Evolutionary conservation across 2,329 filamentous ascomycete genomes (phyloP), one percentile per base, ranked within the genome.

Genomic region (Ophiocordyceps camponoti-leonardi): DNA sequence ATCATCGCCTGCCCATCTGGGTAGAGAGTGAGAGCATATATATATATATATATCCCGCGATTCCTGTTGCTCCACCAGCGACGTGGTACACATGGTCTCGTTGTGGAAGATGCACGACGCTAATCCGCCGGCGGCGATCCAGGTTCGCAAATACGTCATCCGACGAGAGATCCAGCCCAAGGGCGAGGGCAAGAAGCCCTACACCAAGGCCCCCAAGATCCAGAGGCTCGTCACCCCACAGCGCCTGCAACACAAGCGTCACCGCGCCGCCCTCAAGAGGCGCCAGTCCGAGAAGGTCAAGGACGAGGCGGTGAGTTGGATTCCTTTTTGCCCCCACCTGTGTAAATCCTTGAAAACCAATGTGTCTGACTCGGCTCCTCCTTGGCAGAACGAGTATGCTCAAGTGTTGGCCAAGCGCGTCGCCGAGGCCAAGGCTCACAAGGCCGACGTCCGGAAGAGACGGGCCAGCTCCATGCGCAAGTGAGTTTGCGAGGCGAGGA

Each of bases 191-290:
- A 93, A 92, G 76, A 83, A 86, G 75, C 73, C 88, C 61, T 96
- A 96, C 83, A 95, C 90, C 83, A 98, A 98, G 86, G 92, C 92
- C 62, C 92, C 92, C 71, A 93, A 90, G 80, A 98, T 98, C 75
- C 92, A 98, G 82, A 86, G 92, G 69, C 86, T 98, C 62, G 87
- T 98, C 62, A 98, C 92, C 65, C 92, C 92, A 69, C 92, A 96
- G 77, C 92, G 92, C 70, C 87, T 98, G 66, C 92, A 98, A 81
- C 92, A 94, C 84, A 98, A 96, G 86, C 87, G 92, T 65, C 92
- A 96, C 79, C 80, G 88, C 61, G 75, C 93, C 63, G 90, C 92
- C 64, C 83, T 98, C 74, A 98, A 98, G 87, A 86, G 90, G 70
- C 90, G 92, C 71, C 86, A 87, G 67, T 74, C 88, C 64, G 92